phyloP scores from a whole-genome alignment of 2,329 filamentous ascomycete genomes.

The Scytalidium lignicola region DNA sequence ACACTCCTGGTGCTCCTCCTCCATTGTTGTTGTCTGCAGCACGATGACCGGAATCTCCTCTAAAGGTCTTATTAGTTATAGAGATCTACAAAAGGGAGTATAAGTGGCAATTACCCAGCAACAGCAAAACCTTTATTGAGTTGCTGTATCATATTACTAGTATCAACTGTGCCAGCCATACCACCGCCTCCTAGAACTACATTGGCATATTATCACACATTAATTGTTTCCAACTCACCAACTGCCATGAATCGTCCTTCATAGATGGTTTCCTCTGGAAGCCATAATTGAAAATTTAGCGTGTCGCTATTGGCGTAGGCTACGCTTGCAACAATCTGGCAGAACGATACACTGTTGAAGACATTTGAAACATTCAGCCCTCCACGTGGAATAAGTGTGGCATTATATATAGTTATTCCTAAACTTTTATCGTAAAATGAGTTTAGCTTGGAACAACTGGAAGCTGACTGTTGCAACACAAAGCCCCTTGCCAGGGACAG shows the following conservation, averaged over 20 bases:
- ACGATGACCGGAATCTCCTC: constrained; percentile 21
- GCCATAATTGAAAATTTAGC: constrained; percentile 21
- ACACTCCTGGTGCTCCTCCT: neutral
- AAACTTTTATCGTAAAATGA: neutral
- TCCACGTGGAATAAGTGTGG: neutral
- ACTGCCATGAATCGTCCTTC: constrained; percentile 19
- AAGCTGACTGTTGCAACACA: neutral
- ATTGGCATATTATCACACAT: neutral
- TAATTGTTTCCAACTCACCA: constrained; percentile 10
- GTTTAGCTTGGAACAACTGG: neutral
- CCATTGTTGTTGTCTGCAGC: constrained; percentile 6
- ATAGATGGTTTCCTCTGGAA: constrained; percentile 14
- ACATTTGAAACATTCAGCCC: neutral
- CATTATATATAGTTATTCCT: neutral
- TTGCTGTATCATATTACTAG: constrained; percentile 13
- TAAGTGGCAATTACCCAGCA: constrained; percentile 10
- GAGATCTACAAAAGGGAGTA: neutral
- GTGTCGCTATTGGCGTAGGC: constrained; percentile 16
- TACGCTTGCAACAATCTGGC: constrained; percentile 15
- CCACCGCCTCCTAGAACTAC: constrained; percentile 19
- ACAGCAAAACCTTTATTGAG: constrained; percentile 21
- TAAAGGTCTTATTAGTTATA: neutral
- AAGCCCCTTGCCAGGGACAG: no score
- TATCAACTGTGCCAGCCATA: constrained; percentile 18
- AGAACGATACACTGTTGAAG: constrained; percentile 2